phyloP scores from a whole-genome alignment of 768 basidiomycete species.

The Amyloporia xantha region DNA sequence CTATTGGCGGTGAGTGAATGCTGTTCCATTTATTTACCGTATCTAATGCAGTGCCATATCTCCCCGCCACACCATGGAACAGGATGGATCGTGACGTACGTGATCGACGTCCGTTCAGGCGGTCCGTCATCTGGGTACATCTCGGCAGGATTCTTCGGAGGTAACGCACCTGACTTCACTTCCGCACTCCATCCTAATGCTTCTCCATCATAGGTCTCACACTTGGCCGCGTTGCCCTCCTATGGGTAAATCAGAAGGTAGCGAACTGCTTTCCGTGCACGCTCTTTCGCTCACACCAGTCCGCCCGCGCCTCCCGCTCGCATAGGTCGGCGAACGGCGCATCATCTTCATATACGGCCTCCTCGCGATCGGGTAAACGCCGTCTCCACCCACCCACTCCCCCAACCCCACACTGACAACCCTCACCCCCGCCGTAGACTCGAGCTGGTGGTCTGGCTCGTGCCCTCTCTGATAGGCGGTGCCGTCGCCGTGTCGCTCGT shows the following conservation, averaged over 20 bases:
- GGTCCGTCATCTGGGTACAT: constrained; percentile 44
- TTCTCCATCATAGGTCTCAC: constrained; percentile 33
- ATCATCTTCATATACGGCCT: constrained; percentile 31
- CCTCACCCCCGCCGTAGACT: constrained; percentile 34
- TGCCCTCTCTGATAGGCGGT: constrained; percentile 44
- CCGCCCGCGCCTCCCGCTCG: too few relatives aligned
- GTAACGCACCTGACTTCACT: constrained; percentile 19
- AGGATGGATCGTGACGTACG: constrained; percentile 54
- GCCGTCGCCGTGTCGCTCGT: constrained; percentile 49
- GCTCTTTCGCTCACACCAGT: background rate
- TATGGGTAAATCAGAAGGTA: constrained; percentile 43
- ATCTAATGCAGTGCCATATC: background rate
- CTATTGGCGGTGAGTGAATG: constrained; percentile 28
- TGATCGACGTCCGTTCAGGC: constrained; percentile 38
- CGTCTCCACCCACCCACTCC: background rate
- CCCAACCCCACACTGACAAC: background rate
- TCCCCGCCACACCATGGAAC: too few relatives aligned
- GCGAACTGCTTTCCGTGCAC: constrained; percentile 15
- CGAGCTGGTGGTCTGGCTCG: constrained; percentile 53
- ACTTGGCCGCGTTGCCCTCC: constrained; percentile 43
- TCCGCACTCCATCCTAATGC: background rate
- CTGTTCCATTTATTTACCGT: background rate
- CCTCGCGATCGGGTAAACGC: constrained; percentile 31
- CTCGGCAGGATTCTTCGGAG: constrained; percentile 43
- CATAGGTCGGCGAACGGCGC: constrained; percentile 32